Percentiles rank a stretch among this genome's conserved stretches.
phyloP scores from a whole-genome alignment of 306 rosid genomes.

The Benincasa hispida region DNA sequence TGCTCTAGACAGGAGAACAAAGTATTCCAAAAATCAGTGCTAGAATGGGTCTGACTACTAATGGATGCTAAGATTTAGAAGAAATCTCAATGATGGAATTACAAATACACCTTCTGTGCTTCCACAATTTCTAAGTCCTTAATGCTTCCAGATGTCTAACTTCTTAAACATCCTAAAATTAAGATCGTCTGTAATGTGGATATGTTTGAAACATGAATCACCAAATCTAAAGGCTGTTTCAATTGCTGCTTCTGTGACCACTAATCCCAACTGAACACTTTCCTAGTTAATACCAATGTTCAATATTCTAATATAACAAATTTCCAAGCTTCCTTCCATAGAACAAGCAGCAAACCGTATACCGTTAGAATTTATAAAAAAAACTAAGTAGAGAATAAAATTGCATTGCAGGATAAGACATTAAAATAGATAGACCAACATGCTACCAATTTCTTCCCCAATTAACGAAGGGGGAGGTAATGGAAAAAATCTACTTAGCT shows the following conservation, averaged over 20 bases:
- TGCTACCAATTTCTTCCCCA: neutral
- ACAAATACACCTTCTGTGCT: neutral
- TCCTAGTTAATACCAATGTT: neutral
- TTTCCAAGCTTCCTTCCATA: neutral
- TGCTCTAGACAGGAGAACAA: neutral
- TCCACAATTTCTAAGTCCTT: neutral
- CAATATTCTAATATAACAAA: neutral
- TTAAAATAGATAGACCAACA: neutral
- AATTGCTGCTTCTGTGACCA: neutral
- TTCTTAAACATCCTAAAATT: neutral
- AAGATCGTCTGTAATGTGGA: neutral
- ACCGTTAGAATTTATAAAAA: neutral
- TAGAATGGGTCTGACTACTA: neutral
- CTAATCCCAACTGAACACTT: neutral
- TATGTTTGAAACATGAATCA: neutral
- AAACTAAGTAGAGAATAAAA: neutral
- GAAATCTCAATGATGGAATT: neutral
- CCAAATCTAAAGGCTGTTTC: neutral
- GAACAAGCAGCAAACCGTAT: neutral
- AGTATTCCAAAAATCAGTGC: neutral
- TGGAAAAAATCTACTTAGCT: neutral
- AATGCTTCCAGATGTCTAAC: neutral
- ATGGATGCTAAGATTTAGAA: neutral
- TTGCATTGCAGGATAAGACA: neutral
- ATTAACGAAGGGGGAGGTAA: neutral